Evolutionary conservation across 2,329 filamentous ascomycete species (phyloP).

Genomic region (Sarocladium kiliense): DNA sequence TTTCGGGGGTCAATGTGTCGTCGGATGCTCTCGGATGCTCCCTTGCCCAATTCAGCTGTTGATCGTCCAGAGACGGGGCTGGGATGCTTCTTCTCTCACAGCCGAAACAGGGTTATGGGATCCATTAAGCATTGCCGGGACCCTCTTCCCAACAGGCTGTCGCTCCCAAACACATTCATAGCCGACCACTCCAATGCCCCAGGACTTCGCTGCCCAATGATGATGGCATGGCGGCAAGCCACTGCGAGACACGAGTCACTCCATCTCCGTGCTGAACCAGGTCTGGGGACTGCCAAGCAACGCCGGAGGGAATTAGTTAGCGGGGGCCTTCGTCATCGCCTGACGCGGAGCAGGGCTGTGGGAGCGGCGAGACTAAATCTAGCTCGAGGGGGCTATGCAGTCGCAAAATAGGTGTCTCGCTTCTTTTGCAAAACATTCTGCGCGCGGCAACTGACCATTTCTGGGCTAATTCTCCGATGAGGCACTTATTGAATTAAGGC

Average conservation of each 20-base stretch:
- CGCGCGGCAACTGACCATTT: no score
- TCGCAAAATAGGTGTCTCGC: no score
- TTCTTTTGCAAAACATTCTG: no score
- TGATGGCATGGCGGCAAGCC: not conserved
- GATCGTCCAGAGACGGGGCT: not conserved
- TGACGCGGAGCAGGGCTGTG: slow-evolving; percentile 8
- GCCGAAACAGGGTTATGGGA: no score
- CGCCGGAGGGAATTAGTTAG: not conserved
- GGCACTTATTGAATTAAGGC: no score
- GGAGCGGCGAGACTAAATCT: not conserved
- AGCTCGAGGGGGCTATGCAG: not conserved
- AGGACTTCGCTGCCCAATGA: not conserved
- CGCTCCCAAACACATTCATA: no score
- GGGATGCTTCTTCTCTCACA: no score
- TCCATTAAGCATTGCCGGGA: no score
- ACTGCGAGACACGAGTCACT: not conserved
- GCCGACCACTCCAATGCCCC: no score
- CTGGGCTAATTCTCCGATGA: no score
- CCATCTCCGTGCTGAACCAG: not conserved
- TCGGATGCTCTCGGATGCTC: not conserved
- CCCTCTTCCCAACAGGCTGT: not conserved
- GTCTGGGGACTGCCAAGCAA: slow-evolving; percentile 3
- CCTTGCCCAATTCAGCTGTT: not conserved
- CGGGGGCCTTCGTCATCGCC: slow-evolving; percentile 6
- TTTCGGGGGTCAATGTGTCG: not conserved